Percentiles rank a stretch among this genome's conserved stretches.
Conservation (phyloP, 768 basidiomycete species). For the Harrya chromipes region DNA sequence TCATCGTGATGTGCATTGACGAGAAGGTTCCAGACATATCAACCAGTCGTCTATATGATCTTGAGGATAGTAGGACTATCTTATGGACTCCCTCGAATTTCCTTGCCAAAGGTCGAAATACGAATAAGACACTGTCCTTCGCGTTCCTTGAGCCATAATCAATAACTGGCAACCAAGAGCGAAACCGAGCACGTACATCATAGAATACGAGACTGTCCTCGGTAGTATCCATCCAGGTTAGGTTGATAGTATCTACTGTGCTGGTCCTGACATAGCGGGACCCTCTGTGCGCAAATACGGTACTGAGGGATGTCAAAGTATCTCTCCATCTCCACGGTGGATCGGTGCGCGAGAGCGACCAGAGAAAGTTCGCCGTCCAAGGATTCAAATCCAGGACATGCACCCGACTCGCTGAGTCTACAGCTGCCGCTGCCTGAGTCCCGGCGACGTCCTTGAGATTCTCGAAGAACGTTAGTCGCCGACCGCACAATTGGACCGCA, state of each 20-base stretch:
- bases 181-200: constrained; percentile 38
- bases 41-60: not conserved
- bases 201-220: constrained; percentile 62
- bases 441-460: constrained; percentile 17
- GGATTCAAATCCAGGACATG: constrained; percentile 33
- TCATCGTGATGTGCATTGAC: constrained; percentile 9
- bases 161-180: not conserved
- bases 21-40: not conserved
- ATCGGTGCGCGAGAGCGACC: constrained; percentile 23
- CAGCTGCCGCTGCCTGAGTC: not conserved
- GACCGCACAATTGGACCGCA: constrained; percentile 28
- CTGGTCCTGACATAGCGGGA: constrained; percentile 30
- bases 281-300: constrained; percentile 27
- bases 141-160: constrained; percentile 22
- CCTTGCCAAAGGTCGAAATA: constrained; percentile 31
- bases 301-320: constrained; percentile 23
- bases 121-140: constrained; percentile 34
- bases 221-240: constrained; percentile 52
- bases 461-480: constrained; percentile 32
- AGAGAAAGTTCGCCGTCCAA: constrained; percentile 21
- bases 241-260: constrained; percentile 42
- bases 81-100: constrained; percentile 16
- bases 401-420: constrained; percentile 21
- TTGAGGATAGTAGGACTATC: not conserved
- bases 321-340: constrained; percentile 34